Percentiles rank a stretch among this genome's conserved stretches.
These are phyloP conservation scores for Sclerotinia glacialis DNA, from an alignment of 2,329 filamentous ascomycete genomes.

Conservation along the genomic window DNA sequence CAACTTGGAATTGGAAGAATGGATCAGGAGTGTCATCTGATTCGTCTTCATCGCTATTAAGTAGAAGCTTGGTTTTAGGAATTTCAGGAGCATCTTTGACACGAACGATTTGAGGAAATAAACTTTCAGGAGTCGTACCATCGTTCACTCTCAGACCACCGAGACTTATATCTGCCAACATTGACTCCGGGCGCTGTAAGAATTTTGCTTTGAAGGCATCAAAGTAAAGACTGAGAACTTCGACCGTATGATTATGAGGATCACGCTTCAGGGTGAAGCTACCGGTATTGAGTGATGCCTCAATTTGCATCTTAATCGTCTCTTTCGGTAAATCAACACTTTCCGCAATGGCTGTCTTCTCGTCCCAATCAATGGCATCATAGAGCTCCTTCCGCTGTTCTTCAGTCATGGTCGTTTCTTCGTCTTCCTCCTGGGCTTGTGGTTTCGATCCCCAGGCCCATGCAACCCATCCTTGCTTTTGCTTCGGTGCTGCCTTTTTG, in stretches of 20 bases:
- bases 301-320: conserved; percentile 86
- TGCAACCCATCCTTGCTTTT: conserved; percentile 81
- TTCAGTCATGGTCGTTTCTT: conserved; percentile 87
- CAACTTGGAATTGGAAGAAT: conserved; percentile 89
- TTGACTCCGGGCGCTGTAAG: conserved; percentile 84
- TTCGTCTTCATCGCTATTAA: conserved; percentile 42
- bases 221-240: conserved; percentile 88
- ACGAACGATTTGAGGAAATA: conserved; percentile 92
- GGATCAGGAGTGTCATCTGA: conserved; percentile 57
- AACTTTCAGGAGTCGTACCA: conserved; percentile 84
- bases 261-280: conserved; percentile 92
- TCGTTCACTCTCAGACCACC: conserved; percentile 94
- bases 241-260: conserved; percentile 71
- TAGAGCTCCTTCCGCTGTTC: conserved; percentile 96
- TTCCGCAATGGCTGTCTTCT: conserved; percentile 86
- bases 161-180: conserved; percentile 83
- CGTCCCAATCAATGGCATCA: conserved; percentile 96
- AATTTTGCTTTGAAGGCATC: conserved; percentile 92
- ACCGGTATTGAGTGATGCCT: conserved; percentile 89
- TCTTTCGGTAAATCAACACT: conserved; percentile 87
- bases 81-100: conserved; percentile 79
- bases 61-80: conserved; percentile 41
- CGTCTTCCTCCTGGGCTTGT: conserved; percentile 56
- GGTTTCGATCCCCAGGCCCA: conserved; percentile 89
- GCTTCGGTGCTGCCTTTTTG: conserved; percentile 61